These are phyloP conservation scores for Phytophthora constricta DNA, from an alignment of 352 stramenopile genomes.

Conservation along the genomic window DNA sequence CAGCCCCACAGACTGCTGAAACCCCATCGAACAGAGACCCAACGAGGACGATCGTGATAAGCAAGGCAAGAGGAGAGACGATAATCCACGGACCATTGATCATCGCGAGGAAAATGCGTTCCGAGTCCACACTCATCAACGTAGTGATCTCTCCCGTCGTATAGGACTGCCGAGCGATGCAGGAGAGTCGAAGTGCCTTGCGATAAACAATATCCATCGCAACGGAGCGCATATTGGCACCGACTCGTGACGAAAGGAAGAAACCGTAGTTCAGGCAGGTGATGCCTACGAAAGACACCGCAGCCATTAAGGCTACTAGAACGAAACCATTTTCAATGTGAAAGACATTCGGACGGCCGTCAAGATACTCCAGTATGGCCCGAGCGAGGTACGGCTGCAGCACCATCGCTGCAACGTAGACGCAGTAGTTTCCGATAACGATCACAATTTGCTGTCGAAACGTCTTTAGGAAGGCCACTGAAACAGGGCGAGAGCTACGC, in stretches of 20 bases:
- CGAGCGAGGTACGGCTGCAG: constrained; percentile 36
- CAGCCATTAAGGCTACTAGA: constrained; percentile 29
- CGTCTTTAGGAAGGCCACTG: constrained; percentile 30
- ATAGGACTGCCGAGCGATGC: constrained; percentile 41
- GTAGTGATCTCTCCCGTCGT: constrained; percentile 52
- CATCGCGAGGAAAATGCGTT: constrained; percentile 44
- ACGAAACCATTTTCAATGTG: constrained; percentile 32
- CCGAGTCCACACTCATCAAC: constrained; percentile 52
- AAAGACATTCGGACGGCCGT: constrained; percentile 36
- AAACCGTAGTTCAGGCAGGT: constrained; percentile 48
- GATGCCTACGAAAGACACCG: constrained; percentile 30
- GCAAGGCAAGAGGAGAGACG: constrained; percentile 28
- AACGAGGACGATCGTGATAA: constrained; percentile 37
- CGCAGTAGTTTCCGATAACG: constrained; percentile 33
- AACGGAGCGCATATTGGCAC: constrained; percentile 46
- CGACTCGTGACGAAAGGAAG: constrained; percentile 42
- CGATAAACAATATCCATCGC: constrained; percentile 50
- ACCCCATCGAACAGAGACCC: constrained; percentile 34
- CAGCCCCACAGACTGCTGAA: constrained; percentile 20
- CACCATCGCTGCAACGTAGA: constrained; percentile 43
- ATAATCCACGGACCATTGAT: constrained; percentile 43
- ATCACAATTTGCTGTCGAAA: constrained; percentile 30
- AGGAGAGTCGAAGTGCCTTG: constrained; percentile 69
- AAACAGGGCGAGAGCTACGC: no score
- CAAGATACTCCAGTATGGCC: constrained; percentile 37